These are phyloP conservation scores for Tubosaeta sp. DNA, from an alignment of 768 basidiomycete genomes.

Conservation along the genomic window DNA sequence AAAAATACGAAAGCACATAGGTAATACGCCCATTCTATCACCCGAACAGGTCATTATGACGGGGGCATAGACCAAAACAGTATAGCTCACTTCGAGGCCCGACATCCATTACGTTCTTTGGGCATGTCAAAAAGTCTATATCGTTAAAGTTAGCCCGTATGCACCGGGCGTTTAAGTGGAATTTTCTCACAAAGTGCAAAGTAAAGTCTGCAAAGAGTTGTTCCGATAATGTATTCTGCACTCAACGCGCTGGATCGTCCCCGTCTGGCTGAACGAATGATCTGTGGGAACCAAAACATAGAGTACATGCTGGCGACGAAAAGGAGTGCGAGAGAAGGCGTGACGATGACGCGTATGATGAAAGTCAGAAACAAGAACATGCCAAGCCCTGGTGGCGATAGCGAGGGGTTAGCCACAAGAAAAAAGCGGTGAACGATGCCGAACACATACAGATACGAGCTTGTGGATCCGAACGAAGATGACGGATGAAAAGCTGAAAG, in stretches of 20 bases:
- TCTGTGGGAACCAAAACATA: slow-evolving; percentile 82
- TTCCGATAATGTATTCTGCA: slow-evolving; percentile 72
- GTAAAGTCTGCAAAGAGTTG: slow-evolving; percentile 64
- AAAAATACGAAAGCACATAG: slow-evolving; percentile 56
- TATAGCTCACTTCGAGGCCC: slow-evolving; percentile 57
- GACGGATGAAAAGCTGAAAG: slow-evolving; percentile 50
- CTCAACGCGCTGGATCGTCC: slow-evolving; percentile 67
- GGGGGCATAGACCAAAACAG: neutral
- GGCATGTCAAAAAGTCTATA: slow-evolving; percentile 77
- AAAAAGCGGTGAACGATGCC: neutral
- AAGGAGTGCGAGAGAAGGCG: slow-evolving; percentile 58
- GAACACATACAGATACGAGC: slow-evolving; percentile 59
- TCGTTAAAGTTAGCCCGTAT: neutral
- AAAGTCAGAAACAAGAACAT: slow-evolving; percentile 66
- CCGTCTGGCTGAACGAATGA: slow-evolving; percentile 67
- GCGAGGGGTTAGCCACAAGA: slow-evolving; percentile 4
- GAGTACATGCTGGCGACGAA: slow-evolving; percentile 70
- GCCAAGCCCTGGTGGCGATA: slow-evolving; percentile 48
- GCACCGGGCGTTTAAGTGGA: neutral
- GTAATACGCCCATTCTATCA: slow-evolving; percentile 59
- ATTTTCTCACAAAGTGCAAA: slow-evolving; percentile 66
- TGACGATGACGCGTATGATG: slow-evolving; percentile 70
- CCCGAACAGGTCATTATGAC: slow-evolving; percentile 1
- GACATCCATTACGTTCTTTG: slow-evolving; percentile 82
- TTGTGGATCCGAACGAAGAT: slow-evolving; percentile 65